A percentile compares a stretch with the other conserved stretches of the same genome.
phyloP scores from a whole-genome alignment of 148 eudicot genomes.

The Rhododendron simsii region DNA sequence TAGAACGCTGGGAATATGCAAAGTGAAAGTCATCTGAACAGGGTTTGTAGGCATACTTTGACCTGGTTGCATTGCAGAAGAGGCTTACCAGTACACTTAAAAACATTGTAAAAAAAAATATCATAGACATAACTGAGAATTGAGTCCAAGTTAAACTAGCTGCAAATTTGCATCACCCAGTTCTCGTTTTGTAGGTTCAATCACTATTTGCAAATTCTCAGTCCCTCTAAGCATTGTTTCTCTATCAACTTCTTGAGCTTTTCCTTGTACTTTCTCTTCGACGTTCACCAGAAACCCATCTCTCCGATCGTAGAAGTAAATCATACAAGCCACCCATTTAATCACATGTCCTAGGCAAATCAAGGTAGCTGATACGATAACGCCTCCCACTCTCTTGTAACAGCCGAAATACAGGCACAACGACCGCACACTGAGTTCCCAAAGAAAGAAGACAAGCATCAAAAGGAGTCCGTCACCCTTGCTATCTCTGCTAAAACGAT shows the following conservation, averaged over 20 bases:
- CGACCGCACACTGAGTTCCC: neutral
- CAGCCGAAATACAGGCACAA: neutral
- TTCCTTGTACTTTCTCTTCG: neutral
- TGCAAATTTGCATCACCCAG: too few relatives aligned
- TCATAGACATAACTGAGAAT: too few relatives aligned
- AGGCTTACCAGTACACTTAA: too few relatives aligned
- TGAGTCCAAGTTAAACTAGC: too few relatives aligned
- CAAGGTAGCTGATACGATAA: neutral
- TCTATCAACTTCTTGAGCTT: neutral
- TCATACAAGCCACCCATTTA: neutral
- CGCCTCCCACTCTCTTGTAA: neutral
- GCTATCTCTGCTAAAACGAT: neutral
- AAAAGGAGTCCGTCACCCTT: neutral
- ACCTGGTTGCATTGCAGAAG: too few relatives aligned
- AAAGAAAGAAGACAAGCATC: neutral
- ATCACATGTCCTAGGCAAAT: neutral
- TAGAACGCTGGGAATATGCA: too few relatives aligned
- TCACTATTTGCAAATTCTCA: neutral
- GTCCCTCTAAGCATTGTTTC: neutral
- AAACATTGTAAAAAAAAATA: too few relatives aligned
- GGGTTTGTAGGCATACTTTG: too few relatives aligned
- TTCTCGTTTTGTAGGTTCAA: neutral
- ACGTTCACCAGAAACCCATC: neutral
- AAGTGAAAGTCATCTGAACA: too few relatives aligned
- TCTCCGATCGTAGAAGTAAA: neutral